A percentile compares a stretch with the other conserved stretches of the same genome.
These are phyloP conservation scores for Aquilaria sinensis DNA, from an alignment of 345 rosid species.

Conservation along the genomic window DNA sequence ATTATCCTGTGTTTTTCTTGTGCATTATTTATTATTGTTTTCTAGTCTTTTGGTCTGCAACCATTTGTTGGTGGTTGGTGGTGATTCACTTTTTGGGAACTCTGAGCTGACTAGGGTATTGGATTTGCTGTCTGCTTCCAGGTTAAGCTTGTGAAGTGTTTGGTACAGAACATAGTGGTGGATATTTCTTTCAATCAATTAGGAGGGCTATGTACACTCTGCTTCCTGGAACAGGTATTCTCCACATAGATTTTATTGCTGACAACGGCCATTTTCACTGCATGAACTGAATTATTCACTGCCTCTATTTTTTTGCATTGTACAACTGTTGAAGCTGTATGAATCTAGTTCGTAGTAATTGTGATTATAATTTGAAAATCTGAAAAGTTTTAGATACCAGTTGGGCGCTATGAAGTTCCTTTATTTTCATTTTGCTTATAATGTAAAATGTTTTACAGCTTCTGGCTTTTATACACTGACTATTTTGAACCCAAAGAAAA, in stretches of 20 bases:
- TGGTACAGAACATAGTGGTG: constrained; percentile 73
- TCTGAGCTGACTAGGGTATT: constrained; percentile 1
- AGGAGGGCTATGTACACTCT: constrained; percentile 77
- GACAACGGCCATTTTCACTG: neutral
- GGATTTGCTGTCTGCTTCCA: constrained; percentile 29
- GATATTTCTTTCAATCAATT: constrained; percentile 95
- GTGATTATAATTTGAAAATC: too few relatives aligned
- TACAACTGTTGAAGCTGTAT: too few relatives aligned
- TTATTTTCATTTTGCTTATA: too few relatives aligned
- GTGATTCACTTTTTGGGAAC: constrained; percentile 1
- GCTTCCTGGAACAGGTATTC: constrained; percentile 88
- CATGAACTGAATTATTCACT: too few relatives aligned
- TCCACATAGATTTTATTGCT: neutral
- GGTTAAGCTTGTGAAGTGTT: constrained; percentile 91
- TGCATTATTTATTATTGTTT: neutral
- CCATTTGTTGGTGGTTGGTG: neutral
- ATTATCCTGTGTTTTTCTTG: neutral
- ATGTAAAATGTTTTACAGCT: too few relatives aligned
- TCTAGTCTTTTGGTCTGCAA: neutral
- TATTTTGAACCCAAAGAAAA: too few relatives aligned
- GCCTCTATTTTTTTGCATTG: too few relatives aligned
- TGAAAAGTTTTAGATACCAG: too few relatives aligned
- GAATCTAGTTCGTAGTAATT: too few relatives aligned
- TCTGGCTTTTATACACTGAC: too few relatives aligned
- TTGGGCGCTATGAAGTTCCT: too few relatives aligned